A percentile compares a stretch with the other conserved stretches of the same genome.
Conservation (phyloP, 176 grass and related monocot species). For the Rhynchospora pubera region DNA sequence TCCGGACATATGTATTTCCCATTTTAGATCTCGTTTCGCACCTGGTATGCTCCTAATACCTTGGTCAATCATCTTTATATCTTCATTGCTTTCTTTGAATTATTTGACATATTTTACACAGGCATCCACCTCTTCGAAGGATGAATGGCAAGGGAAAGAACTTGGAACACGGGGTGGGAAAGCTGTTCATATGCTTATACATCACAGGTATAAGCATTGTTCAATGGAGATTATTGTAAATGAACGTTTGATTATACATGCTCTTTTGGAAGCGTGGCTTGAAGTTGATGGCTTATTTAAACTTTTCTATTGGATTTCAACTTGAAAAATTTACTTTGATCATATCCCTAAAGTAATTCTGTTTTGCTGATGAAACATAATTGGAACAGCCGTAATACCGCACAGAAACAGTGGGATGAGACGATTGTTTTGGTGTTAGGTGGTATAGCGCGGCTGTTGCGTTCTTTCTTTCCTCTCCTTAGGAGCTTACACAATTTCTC, state of each 20-base stretch:
- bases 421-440: constrained; percentile 92
- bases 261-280: neutral
- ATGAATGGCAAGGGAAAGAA: constrained; percentile 99
- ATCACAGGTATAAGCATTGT: constrained; percentile 62
- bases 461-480: constrained; percentile 92
- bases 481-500: constrained; percentile 80
- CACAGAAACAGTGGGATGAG: constrained; percentile 99
- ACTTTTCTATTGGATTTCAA: neutral
- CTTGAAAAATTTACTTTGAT: neutral
- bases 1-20: constrained; percentile 89
- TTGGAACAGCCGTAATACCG: constrained; percentile 76
- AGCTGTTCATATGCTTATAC: constrained; percentile 99
- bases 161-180: constrained; percentile 89
- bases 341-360: neutral
- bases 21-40: constrained; percentile 93
- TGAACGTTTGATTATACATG: neutral
- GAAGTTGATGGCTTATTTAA: neutral
- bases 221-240: neutral
- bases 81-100: constrained; percentile 2
- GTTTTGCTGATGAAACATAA: constrained; percentile 13
- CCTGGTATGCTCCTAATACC: constrained; percentile 50
- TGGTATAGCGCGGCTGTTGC: constrained; percentile 71
- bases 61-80: constrained; percentile 15
- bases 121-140: constrained; percentile 88
- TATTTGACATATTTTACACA: constrained; percentile 35